Percentiles rank a stretch among this genome's conserved stretches.
phyloP scores from a whole-genome alignment of 345 rosid species.

The Hypericum androsaemum region DNA sequence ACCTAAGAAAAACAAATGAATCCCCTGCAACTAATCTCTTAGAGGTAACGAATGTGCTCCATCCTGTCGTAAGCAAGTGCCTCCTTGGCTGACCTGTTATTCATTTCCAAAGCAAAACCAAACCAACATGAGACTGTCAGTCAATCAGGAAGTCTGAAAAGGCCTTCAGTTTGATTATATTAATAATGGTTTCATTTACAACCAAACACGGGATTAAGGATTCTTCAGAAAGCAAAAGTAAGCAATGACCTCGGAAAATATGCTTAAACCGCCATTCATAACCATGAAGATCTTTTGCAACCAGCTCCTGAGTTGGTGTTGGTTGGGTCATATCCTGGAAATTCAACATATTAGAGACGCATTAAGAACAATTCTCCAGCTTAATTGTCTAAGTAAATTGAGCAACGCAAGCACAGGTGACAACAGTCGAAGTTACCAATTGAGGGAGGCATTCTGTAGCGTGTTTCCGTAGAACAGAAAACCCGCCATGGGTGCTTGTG shows the following conservation, averaged over 20 bases:
- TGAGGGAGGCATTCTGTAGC: conserved; percentile 92
- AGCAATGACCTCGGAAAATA: conserved; percentile 63
- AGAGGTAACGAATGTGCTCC: conserved; percentile 91
- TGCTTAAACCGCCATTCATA: conserved; percentile 93
- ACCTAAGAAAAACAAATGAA: conserved; percentile 86
- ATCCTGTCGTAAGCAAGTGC: conserved; percentile 88
- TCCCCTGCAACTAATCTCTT: conserved; percentile 86
- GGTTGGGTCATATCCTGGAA: conserved; percentile 76
- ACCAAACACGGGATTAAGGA: too few relatives aligned
- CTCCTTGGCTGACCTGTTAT: conserved; percentile 82
- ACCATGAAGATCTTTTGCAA: conserved; percentile 85
- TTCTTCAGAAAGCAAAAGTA: neutral
- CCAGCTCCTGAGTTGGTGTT: conserved; percentile 87
- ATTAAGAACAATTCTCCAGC: neutral
- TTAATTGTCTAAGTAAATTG: neutral
- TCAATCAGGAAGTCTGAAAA: neutral
- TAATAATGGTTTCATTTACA: too few relatives aligned
- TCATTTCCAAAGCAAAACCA: too few relatives aligned
- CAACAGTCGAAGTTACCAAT: conserved; percentile 37
- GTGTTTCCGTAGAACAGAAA: conserved; percentile 82
- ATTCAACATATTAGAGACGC: neutral
- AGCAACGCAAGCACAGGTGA: neutral
- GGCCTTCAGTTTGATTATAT: too few relatives aligned
- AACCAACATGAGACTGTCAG: conserved; percentile 1
- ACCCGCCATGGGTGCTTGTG: conserved; percentile 97